These are phyloP conservation scores for Oryza glaberrima DNA, from an alignment of 176 grass and related monocot genomes.

Conservation along the genomic window DNA sequence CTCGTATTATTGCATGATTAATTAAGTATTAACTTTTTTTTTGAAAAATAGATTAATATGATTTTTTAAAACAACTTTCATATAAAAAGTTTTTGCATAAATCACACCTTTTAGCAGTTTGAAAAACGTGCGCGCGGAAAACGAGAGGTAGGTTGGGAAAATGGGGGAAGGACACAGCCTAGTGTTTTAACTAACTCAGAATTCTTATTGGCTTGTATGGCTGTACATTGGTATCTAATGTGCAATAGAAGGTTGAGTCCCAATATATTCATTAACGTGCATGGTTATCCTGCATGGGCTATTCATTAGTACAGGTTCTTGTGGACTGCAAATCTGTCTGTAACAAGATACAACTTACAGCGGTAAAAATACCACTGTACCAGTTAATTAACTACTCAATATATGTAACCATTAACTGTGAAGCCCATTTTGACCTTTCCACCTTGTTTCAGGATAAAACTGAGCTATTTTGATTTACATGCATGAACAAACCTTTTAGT, in stretches of 20 bases:
- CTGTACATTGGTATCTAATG: not conserved
- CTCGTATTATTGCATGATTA: too few species aligned
- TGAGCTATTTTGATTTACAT: constrained; percentile 22
- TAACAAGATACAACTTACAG: not conserved
- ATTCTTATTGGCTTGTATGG: not conserved
- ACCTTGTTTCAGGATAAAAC: not conserved
- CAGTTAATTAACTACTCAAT: not conserved
- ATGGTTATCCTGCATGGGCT: not conserved
- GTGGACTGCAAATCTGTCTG: not conserved
- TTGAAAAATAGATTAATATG: too few species aligned
- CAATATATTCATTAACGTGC: constrained; percentile 10
- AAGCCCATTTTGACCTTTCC: not conserved
- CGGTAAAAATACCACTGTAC: not conserved
- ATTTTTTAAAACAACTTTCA: too few species aligned
- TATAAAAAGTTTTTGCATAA: too few species aligned
- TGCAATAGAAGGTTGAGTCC: constrained; percentile 1
- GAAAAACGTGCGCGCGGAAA: too few species aligned
- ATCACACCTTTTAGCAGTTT: too few species aligned
- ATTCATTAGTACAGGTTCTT: not conserved
- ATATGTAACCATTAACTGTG: constrained; percentile 1
- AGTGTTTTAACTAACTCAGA: not conserved
- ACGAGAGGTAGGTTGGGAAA: too few species aligned
- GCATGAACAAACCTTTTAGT: not conserved
- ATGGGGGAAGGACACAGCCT: too few species aligned
- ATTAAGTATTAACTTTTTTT: too few species aligned